phyloP scores from a whole-genome alignment of 2,329 filamentous ascomycete genomes.

The Fonsecaea nubica region DNA sequence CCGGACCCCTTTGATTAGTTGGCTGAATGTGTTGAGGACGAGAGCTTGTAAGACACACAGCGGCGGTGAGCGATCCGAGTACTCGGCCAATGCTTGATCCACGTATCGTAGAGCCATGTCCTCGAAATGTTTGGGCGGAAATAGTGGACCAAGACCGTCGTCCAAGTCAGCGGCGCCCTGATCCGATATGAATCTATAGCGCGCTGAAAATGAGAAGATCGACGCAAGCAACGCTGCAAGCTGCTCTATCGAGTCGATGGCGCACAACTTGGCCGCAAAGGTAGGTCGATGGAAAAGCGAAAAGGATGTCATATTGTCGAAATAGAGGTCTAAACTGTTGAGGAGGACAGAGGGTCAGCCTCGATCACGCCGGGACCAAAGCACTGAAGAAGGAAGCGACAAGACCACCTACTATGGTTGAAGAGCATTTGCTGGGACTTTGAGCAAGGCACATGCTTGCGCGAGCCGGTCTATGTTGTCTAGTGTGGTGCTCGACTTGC shows the following conservation, averaged over 20 bases:
- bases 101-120: slow-evolving; percentile 39
- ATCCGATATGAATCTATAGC: not conserved
- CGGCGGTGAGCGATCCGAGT: slow-evolving; percentile 44
- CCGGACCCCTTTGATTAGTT: slow-evolving; percentile 46
- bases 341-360: slow-evolving; percentile 7
- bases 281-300: slow-evolving; percentile 44
- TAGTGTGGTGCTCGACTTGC: not conserved
- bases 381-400: slow-evolving; percentile 6
- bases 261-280: slow-evolving; percentile 41
- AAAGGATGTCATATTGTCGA: slow-evolving; percentile 45
- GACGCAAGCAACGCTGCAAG: slow-evolving; percentile 43
- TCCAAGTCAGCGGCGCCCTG: not conserved
- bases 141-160: slow-evolving; percentile 6
- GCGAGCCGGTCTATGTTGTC: not conserved
- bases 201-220: slow-evolving; percentile 41
- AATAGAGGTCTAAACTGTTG: slow-evolving; percentile 30
- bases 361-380: not conserved
- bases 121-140: slow-evolving; percentile 9
- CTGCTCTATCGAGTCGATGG: slow-evolving; percentile 34
- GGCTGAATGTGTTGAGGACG: slow-evolving; percentile 45
- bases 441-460: slow-evolving; percentile 8
- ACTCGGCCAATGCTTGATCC: slow-evolving; percentile 44
- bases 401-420: slow-evolving; percentile 11
- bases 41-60: slow-evolving; percentile 48
- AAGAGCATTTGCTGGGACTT: slow-evolving; percentile 5